These are phyloP conservation scores for Russula emetica DNA, from an alignment of 768 basidiomycete species.

Conservation along the genomic window DNA sequence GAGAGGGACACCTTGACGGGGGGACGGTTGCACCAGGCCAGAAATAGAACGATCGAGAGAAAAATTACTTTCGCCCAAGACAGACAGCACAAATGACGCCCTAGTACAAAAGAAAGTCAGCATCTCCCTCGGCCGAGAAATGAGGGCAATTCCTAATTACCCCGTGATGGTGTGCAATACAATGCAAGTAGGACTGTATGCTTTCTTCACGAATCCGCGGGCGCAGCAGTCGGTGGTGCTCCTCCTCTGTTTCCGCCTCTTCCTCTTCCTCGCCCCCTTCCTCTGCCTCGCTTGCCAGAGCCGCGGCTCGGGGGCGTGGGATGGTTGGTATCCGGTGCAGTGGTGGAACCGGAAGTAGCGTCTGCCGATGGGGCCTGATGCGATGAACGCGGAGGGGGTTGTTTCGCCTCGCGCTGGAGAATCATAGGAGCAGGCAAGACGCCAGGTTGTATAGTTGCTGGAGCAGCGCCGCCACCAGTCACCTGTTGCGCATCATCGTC, in stretches of 20 bases:
- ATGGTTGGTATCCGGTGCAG: not conserved
- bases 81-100: not conserved
- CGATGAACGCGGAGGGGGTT: not conserved
- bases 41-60: not conserved
- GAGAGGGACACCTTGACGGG: not conserved
- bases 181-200: not conserved
- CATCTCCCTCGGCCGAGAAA: not conserved
- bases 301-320: not conserved
- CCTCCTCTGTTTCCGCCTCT: slow-evolving; percentile 17
- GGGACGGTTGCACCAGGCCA: not conserved
- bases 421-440: slow-evolving; percentile 29
- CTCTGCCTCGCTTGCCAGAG: slow-evolving; percentile 14
- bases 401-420: slow-evolving; percentile 30
- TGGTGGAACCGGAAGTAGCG: not conserved
- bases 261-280: slow-evolving; percentile 12
- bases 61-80: not conserved
- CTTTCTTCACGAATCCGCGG: slow-evolving; percentile 7
- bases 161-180: not conserved
- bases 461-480: not conserved
- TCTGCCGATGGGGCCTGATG: slow-evolving; percentile 1
- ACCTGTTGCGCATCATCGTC: slow-evolving; percentile 6
- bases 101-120: not conserved
- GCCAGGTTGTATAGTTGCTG: slow-evolving; percentile 3
- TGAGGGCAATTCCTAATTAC: not conserved
- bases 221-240: not conserved